These are phyloP conservation scores for Teratosphaeria destructans DNA, from an alignment of 2,329 filamentous ascomycete genomes.

Conservation along the genomic window DNA sequence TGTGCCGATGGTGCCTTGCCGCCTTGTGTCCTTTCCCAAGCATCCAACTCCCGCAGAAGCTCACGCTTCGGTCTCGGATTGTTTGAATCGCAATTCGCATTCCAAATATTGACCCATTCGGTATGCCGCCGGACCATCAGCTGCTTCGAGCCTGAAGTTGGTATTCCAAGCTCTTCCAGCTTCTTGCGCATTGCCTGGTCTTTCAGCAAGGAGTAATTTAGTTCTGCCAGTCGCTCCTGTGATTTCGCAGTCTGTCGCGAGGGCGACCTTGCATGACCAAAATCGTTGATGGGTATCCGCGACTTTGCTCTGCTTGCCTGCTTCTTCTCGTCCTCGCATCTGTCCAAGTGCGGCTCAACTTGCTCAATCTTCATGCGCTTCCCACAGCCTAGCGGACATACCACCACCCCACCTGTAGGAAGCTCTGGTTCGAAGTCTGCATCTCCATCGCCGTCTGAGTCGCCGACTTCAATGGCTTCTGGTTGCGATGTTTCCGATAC, in stretches of 20 bases:
- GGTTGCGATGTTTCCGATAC: slow-evolving; percentile 19
- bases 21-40: slow-evolving; percentile 80
- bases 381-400: slow-evolving; percentile 70
- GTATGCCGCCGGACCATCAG: slow-evolving; percentile 71
- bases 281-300: slow-evolving; percentile 10
- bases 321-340: slow-evolving; percentile 39
- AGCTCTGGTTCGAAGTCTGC: slow-evolving; percentile 24
- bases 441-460: slow-evolving; percentile 33
- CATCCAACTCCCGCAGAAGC: slow-evolving; percentile 66
- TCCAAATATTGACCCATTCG: slow-evolving; percentile 94
- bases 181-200: slow-evolving; percentile 71
- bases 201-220: slow-evolving; percentile 82
- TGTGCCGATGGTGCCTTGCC: slow-evolving; percentile 39
- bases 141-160: slow-evolving; percentile 54
- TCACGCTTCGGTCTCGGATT: slow-evolving; percentile 60
- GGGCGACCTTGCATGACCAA: slow-evolving; percentile 5
- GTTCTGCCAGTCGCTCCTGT: slow-evolving; percentile 59
- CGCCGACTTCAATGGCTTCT: slow-evolving; percentile 24
- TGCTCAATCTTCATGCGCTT: slow-evolving; percentile 66
- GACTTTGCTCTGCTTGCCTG: slow-evolving; percentile 14
- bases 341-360: slow-evolving; percentile 75
- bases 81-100: slow-evolving; percentile 86
- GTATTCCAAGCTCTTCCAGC: slow-evolving; percentile 68
- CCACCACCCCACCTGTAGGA: slow-evolving; percentile 62
- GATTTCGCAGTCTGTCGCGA: slow-evolving; percentile 24